Percentiles rank a stretch among this genome's conserved stretches.
Evolutionary conservation across 805 yeast species (phyloP).

Genomic region (Candida xyloterini): DNA sequence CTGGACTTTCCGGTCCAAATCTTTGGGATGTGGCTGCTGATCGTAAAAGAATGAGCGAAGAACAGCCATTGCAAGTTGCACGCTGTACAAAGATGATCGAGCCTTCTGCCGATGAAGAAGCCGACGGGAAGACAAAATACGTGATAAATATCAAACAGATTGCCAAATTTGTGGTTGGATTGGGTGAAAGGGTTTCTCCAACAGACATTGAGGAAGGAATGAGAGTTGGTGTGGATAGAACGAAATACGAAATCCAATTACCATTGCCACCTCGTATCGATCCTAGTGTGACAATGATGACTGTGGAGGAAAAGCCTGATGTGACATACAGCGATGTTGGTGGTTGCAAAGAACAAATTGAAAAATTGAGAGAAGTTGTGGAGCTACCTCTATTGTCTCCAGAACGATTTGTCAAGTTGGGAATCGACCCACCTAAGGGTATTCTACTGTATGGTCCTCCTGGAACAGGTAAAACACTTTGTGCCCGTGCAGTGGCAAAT

Average conservation of each 20-base stretch:
- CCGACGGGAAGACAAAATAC: conserved; percentile 82
- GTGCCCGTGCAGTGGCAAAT: conserved; percentile 99
- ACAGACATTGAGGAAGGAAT: conserved; percentile 99
- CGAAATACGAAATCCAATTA: conserved; percentile 92
- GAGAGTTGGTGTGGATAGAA: conserved; percentile 99
- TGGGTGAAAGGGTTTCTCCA: conserved; percentile 96
- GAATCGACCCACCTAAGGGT: conserved; percentile 99
- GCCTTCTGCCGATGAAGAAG: conserved; percentile 39
- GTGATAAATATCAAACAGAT: conserved; percentile 96
- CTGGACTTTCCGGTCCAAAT: conserved; percentile 96
- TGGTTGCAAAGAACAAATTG: conserved; percentile 98
- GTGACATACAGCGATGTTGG: conserved; percentile 98
- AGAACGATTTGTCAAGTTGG: conserved; percentile 93
- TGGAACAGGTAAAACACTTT: conserved; percentile 96
- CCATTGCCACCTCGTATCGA: conserved; percentile 98
- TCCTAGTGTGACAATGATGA: conserved; percentile 99
- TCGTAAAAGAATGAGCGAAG: conserved; percentile 86
- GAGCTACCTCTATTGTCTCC: conserved; percentile 92
- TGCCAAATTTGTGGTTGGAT: conserved; percentile 94
- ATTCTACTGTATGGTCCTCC: conserved; percentile 96
- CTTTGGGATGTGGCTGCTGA: conserved; percentile 98
- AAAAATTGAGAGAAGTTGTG: conserved; percentile 92
- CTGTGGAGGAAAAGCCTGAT: conserved; percentile 99
- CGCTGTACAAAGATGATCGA: conserved; percentile 96
- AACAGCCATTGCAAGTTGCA: conserved; percentile 97